phyloP scores from a whole-genome alignment of 495 filamentous ascomycete genomes.

The Platismatia glauca region DNA sequence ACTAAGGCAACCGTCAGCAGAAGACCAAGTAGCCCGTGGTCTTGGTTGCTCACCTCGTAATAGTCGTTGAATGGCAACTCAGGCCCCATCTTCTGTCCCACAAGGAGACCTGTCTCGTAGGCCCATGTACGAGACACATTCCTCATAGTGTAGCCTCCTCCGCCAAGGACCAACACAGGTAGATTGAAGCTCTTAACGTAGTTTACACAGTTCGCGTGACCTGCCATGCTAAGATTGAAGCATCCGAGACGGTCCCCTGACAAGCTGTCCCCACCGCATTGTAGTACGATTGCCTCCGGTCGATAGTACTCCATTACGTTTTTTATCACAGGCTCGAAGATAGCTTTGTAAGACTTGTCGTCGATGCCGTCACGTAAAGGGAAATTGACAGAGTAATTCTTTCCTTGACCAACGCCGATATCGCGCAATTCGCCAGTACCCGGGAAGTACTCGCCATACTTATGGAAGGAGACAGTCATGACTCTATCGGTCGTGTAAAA shows the following conservation, averaged over 20 bases:
- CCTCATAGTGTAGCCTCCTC: conserved; percentile 97
- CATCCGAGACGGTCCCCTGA: conserved; percentile 92
- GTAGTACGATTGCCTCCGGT: conserved; percentile 89
- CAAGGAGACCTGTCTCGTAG: conserved; percentile 85
- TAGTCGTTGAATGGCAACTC: conserved; percentile 97
- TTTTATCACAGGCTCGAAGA: conserved; percentile 91
- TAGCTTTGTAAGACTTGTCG: conserved; percentile 81
- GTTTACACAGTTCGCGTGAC: conserved; percentile 94
- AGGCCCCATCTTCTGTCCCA: conserved; percentile 67
- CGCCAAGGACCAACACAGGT: conserved; percentile 85
- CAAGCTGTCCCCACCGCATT: conserved; percentile 92
- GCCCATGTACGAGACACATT: conserved; percentile 98
- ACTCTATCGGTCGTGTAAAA: conserved; percentile 97
- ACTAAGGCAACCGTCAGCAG: conserved; percentile 47
- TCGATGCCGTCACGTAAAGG: conserved; percentile 94
- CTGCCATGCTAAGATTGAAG: conserved; percentile 96
- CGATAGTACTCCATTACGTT: conserved; percentile 94
- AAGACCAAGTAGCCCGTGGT: neutral
- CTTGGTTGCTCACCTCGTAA: conserved; percentile 63
- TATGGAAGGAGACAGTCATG: conserved; percentile 98
- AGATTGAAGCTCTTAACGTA: conserved; percentile 89
- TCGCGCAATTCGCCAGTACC: conserved; percentile 94
- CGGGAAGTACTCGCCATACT: conserved; percentile 98
- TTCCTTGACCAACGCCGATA: conserved; percentile 85
- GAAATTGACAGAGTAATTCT: conserved; percentile 94